Evolutionary conservation across 2,329 filamentous ascomycete species (phyloP).

Genomic region (Clarireedia paspali): DNA sequence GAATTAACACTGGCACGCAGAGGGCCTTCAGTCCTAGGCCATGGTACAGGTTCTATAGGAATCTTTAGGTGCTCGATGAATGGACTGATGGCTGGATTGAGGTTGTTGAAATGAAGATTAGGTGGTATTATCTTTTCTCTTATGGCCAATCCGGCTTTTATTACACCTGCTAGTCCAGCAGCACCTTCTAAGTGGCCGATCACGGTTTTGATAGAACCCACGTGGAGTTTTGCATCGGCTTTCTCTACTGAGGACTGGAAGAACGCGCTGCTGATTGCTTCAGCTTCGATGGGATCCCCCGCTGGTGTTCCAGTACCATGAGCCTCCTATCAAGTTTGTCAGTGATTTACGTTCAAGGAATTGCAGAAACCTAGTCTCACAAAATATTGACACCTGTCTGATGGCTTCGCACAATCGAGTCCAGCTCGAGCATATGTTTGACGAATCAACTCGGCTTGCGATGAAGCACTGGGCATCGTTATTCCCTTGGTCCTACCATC

Average conservation of each 20-base stretch:
- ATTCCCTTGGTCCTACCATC: conserved; percentile 42
- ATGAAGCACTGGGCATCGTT: conserved; percentile 42
- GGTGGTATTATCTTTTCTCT: conserved; percentile 27
- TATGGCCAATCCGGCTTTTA: conserved; percentile 25
- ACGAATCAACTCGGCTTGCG: conserved; percentile 38
- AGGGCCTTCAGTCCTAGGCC: conserved; percentile 13
- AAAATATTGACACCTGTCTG: conserved; percentile 12
- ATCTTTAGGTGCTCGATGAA: conserved; percentile 13
- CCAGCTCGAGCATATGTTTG: conserved; percentile 37
- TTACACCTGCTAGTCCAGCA: conserved; percentile 27
- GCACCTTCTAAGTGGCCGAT: conserved; percentile 25
- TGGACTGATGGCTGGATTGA: conserved; percentile 29
- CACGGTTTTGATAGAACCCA: conserved; percentile 23
- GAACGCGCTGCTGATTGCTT: conserved; percentile 13
- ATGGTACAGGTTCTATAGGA: conserved; percentile 25
- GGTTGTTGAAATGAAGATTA: conserved; percentile 28
- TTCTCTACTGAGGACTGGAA: background rate
- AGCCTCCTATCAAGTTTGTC: background rate
- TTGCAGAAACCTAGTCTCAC: conserved; percentile 2
- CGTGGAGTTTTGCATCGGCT: conserved; percentile 8
- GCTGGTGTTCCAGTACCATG: conserved; percentile 18
- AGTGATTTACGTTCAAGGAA: no score
- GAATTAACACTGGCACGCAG: conserved; percentile 20
- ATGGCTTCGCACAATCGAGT: conserved; percentile 26
- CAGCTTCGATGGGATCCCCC: conserved; percentile 19